Conservation (phyloP, 2,329 filamentous ascomycete species). For the Trichoderma sp. region DNA sequence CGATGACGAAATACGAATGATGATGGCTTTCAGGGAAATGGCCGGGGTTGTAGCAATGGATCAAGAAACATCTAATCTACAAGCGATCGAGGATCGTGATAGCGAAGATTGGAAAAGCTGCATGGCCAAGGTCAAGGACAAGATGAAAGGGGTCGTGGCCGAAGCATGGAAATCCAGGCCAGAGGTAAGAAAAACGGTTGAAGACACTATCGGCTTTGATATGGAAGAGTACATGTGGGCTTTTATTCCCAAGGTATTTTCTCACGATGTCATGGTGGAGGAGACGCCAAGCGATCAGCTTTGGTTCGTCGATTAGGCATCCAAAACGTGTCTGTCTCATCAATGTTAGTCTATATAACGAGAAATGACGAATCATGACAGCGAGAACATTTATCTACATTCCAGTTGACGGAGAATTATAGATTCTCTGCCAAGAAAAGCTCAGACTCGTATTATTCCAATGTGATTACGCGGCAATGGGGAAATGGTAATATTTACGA, state of each 20-base stretch:
- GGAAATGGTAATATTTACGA: background rate
- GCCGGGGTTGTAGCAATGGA: slow-evolving; percentile 15
- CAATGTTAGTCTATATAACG: background rate
- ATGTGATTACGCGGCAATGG: background rate
- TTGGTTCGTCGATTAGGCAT: slow-evolving; percentile 24
- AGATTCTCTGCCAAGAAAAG: background rate
- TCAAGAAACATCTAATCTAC: slow-evolving; percentile 1
- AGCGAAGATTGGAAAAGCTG: slow-evolving; percentile 18
- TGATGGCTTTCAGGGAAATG: slow-evolving; percentile 13
- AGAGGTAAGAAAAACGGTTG: slow-evolving; percentile 15
- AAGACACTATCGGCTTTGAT: slow-evolving; percentile 22
- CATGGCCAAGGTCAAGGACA: background rate
- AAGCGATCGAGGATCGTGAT: background rate
- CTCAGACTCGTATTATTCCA: background rate
- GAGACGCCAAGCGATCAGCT: slow-evolving; percentile 19
- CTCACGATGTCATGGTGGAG: slow-evolving; percentile 17
- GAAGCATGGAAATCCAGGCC: slow-evolving; percentile 20
- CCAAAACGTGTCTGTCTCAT: background rate
- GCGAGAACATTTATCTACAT: background rate
- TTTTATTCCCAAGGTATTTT: slow-evolving; percentile 25
- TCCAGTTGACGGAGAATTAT: background rate
- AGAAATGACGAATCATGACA: background rate
- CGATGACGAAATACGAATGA: slow-evolving; percentile 18
- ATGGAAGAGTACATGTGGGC: slow-evolving; percentile 26
- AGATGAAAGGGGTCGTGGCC: slow-evolving; percentile 22